phyloP scores from a whole-genome alignment of 805 yeast genomes.

The Komagataella pseudopastoris region DNA sequence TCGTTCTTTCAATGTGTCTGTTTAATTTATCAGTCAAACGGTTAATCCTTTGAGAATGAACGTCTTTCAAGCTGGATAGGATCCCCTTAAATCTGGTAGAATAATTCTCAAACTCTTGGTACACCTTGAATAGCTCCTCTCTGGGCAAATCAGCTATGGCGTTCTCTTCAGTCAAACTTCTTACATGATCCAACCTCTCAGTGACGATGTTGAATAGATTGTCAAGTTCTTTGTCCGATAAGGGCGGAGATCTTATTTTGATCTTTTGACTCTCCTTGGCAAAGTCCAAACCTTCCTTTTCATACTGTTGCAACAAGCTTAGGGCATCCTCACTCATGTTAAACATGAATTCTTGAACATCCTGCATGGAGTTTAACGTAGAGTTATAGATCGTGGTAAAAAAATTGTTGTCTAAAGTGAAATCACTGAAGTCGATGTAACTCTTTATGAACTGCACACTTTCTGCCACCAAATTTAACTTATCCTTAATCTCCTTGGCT shows the following conservation, averaged over 20 bases:
- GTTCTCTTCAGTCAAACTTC: slow-evolving; percentile 12
- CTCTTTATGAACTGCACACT: slow-evolving; percentile 20
- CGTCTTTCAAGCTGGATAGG: slow-evolving; percentile 8
- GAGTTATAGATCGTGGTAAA: slow-evolving; percentile 28
- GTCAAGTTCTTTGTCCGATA: slow-evolving; percentile 15
- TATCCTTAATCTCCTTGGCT: slow-evolving; percentile 22
- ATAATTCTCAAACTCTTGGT: slow-evolving; percentile 10
- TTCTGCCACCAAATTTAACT: slow-evolving; percentile 15
- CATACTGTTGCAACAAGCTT: slow-evolving; percentile 27
- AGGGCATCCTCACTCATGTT: slow-evolving; percentile 31
- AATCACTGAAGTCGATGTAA: slow-evolving; percentile 24
- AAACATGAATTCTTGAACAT: slow-evolving; percentile 28
- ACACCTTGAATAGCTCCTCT: slow-evolving; percentile 11
- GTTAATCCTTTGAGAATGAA: slow-evolving; percentile 15
- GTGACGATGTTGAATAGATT: slow-evolving; percentile 11
- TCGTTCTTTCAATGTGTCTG: slow-evolving; percentile 1
- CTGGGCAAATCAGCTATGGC: slow-evolving; percentile 7
- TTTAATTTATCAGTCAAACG: slow-evolving; percentile 11
- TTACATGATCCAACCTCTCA: slow-evolving; percentile 15
- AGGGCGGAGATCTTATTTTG: slow-evolving; percentile 15
- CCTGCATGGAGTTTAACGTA: slow-evolving; percentile 25
- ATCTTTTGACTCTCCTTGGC: slow-evolving; percentile 35
- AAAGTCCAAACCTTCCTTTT: slow-evolving; percentile 32
- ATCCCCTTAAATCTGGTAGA: slow-evolving; percentile 8
- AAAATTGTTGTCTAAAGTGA: slow-evolving; percentile 32